A percentile compares a stretch with the other conserved stretches of the same genome.
These are phyloP conservation scores for Conringia planisiliqua DNA, from an alignment of 345 rosid species.

Conservation along the genomic window DNA sequence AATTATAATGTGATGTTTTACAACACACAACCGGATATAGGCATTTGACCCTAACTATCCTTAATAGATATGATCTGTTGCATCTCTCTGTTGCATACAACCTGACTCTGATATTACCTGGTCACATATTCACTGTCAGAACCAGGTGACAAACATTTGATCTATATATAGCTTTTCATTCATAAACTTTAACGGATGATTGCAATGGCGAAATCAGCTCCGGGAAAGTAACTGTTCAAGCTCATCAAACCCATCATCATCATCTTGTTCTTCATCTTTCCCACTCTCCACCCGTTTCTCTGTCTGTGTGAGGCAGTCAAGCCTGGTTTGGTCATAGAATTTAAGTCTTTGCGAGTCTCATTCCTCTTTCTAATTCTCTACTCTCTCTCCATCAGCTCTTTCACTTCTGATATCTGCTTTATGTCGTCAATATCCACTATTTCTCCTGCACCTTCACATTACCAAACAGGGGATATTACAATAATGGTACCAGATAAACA, in stretches of 20 bases:
- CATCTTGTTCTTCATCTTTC: constrained; percentile 2
- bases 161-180: neutral
- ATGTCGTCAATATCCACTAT: too few species aligned
- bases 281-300: too few species aligned
- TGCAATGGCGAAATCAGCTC: neutral
- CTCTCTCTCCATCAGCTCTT: too few species aligned
- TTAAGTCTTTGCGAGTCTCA: constrained; percentile 61
- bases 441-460: too few species aligned
- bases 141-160: neutral
- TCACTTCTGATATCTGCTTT: too few species aligned
- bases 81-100: neutral
- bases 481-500: too few species aligned
- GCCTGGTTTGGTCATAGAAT: too few species aligned
- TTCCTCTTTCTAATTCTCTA: constrained; percentile 44
- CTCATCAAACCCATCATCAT: constrained; percentile 34
- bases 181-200: neutral
- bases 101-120: neutral
- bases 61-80: neutral
- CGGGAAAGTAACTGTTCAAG: constrained; percentile 37
- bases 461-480: too few species aligned
- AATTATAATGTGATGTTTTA: neutral
- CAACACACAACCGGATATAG: neutral
- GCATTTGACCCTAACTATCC: neutral
- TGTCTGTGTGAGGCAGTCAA: constrained; percentile 2
- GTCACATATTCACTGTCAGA: neutral